Evolutionary conservation across 2,329 filamentous ascomycete species (phyloP).

Genomic region (Leptographium wingfieldii): DNA sequence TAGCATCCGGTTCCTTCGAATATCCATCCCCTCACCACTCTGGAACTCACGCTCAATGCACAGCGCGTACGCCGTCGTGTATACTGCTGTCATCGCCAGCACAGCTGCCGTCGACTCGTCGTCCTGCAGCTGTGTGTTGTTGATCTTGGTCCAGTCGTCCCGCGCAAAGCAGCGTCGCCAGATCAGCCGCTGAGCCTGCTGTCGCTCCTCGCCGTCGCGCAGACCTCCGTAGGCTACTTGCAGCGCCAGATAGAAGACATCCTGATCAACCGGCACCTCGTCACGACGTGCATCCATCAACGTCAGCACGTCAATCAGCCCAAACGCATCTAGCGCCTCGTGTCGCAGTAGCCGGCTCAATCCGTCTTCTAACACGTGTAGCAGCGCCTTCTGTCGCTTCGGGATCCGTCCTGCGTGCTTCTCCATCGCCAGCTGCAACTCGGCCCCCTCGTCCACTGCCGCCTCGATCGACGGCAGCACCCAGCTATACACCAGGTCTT

Average conservation of each 20-base stretch:
- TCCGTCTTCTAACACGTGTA: conserved; percentile 56
- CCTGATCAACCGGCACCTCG: conserved; percentile 39
- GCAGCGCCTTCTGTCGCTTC: conserved; percentile 51
- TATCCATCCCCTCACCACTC: neutral
- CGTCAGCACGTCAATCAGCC: conserved; percentile 68
- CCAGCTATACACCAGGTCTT: conserved; percentile 63
- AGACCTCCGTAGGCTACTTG: conserved; percentile 43
- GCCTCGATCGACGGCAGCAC: conserved; percentile 54
- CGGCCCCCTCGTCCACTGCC: conserved; percentile 70
- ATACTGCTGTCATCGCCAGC: conserved; percentile 54
- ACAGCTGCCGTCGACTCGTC: conserved; percentile 54
- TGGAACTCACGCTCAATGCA: conserved; percentile 46
- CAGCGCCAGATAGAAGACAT: conserved; percentile 67
- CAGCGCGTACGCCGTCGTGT: conserved; percentile 51
- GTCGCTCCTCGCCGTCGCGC: conserved; percentile 39
- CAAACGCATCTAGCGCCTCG: conserved; percentile 61
- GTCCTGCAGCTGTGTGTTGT: conserved; percentile 62
- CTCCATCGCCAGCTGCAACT: conserved; percentile 62
- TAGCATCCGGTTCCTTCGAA: neutral
- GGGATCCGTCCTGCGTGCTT: conserved; percentile 45
- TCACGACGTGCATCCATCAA: conserved; percentile 51
- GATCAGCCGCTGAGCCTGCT: conserved; percentile 49
- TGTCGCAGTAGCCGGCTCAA: conserved; percentile 60
- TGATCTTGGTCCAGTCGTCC: conserved; percentile 74
- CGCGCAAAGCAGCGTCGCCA: conserved; percentile 80